Evolutionary conservation across 352 stramenopile species (phyloP), one percentile per base, ranked within the genome.

Genomic region (Phytophthora fragariaefolia): DNA sequence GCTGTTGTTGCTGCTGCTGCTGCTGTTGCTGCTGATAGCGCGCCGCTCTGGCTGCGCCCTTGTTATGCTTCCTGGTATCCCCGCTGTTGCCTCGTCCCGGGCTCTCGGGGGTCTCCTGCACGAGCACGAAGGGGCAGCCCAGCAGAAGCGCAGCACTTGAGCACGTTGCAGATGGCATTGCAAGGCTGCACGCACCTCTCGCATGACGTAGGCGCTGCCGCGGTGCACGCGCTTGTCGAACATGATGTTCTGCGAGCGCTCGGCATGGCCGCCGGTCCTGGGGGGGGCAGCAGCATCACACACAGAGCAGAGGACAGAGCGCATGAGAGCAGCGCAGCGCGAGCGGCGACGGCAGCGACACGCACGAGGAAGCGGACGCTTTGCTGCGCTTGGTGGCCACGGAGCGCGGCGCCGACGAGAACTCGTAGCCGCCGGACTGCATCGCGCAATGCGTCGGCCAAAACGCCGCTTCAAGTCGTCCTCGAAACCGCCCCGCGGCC

Each of bases 201-300:
- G 74, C 27, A 78, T 79, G 28, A 94, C 86, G 71, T 97, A 98
- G 18, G 94, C 98, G 56, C 95, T 98, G 8, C 95, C 93, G n/a
- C 95, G 89, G 36, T 98, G 88, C 36, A 98, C 85, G n/a, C 95
- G 84, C 43, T 85, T 83, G 70, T 98, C 93, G 51, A 87, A 98
- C 95, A 98, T 98, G 63, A 98, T 95, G 64, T 98, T 98, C 54
- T 96, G 86, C 12, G 76, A 15, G 42, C 81, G 69, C 12, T 91
- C 83, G 26, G 26, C 53, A 4, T 77, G 83, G 63, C 32, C 28
- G 34, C 66, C 66, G 34, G 18, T 69, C 26, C 58, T 72, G 47
- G 8, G 6, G 32, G n/a, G n/a, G n/a, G n/a, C n/a, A n/a, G n/a
- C n/a, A n/a, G n/a, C 7, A 58, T 4, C n/a, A 24, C 22, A 20